Percentiles rank a stretch among this genome's conserved stretches.
Evolutionary conservation across 1,284 basidiomycete genomes (phyloP).

Genomic region (Sanghuangporus weigelae): DNA sequence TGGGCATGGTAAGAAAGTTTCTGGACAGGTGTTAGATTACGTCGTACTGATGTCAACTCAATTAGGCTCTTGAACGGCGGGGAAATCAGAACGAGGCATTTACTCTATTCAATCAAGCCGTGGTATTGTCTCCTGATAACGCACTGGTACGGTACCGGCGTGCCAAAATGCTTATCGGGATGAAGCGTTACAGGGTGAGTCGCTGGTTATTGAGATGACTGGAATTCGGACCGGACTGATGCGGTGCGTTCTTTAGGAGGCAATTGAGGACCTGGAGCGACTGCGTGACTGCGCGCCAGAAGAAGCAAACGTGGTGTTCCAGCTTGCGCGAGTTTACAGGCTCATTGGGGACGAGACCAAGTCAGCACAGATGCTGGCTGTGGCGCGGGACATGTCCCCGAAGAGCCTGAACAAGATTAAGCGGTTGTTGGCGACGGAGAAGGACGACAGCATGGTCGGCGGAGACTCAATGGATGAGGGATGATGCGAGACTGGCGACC

Average conservation of each 20-base stretch:
- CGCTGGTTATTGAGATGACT: constrained; percentile 19
- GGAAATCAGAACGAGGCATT: constrained; percentile 72
- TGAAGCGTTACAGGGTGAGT: constrained; percentile 78
- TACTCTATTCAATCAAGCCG: constrained; percentile 73
- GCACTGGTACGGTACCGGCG: constrained; percentile 87
- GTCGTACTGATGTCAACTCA: background rate
- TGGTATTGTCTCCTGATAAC: constrained; percentile 72
- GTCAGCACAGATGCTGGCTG: constrained; percentile 77
- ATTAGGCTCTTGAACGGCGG: constrained; percentile 77
- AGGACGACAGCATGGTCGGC: constrained; percentile 44
- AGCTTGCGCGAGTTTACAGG: constrained; percentile 88
- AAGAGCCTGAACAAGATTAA: constrained; percentile 74
- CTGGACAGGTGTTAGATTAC: constrained; percentile 8
- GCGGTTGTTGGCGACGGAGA: constrained; percentile 65
- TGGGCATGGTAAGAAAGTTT: constrained; percentile 72
- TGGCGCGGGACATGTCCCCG: constrained; percentile 81
- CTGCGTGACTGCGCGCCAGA: constrained; percentile 80
- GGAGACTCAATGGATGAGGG: constrained; percentile 73
- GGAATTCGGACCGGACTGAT: constrained; percentile 8
- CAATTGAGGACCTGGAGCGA: constrained; percentile 73
- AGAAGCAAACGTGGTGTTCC: constrained; percentile 92
- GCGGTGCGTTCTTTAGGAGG: constrained; percentile 42
- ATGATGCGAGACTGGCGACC: constrained; percentile 24
- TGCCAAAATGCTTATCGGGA: constrained; percentile 80
- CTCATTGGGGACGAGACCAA: constrained; percentile 72